Evolutionary conservation across 805 yeast species (phyloP), one percentile per base, ranked within the genome.

Genomic region (Wickerhamomyces chambardii): DNA sequence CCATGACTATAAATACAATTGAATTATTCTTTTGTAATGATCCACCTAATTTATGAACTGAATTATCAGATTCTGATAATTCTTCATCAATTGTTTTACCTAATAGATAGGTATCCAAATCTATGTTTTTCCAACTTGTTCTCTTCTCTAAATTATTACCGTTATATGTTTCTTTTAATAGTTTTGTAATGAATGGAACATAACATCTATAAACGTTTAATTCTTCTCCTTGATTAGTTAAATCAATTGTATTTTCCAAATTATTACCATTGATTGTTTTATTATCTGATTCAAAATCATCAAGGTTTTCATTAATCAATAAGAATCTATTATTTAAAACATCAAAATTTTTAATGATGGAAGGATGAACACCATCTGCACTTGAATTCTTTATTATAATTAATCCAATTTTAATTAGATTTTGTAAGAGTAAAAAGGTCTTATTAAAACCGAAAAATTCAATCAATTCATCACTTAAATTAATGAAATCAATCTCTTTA

Each of bases 161-260:
- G n/a, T n/a, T 70, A 43, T 78, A 75, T n/a, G 82, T 64, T 16
- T 76, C 58, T 56, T 89, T 87, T 3, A 84, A 68, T 11, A 87
- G 47, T 40, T 97, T 65, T 4, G 78, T 67, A 2, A 75, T 60
- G 5, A 90, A 54, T 3, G 98, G 97, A 0, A 86, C 82, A 22
- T 75, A 82, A 1, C 95, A 92, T 5, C 96, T 82, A 40, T 83
- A 75, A 1, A 86, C 76, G 12, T 24, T 24, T 4, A 24, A 6
- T 29, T 55, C 44, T 4, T 58, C 55, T 36, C 57, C 55, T n/a
- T n/a, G n/a, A n/a, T n/a, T n/a, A n/a, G n/a, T n/a, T n/a, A n/a
- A n/a, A n/a, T n/a, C n/a, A n/a, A n/a, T n/a, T n/a, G n/a, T n/a
- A n/a, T 50, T 53, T 27, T 54, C 54, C 27, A 55, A 56, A 8